phyloP scores from a whole-genome alignment of 2,329 filamentous ascomycete genomes.

The Niveomyces coronatus region DNA sequence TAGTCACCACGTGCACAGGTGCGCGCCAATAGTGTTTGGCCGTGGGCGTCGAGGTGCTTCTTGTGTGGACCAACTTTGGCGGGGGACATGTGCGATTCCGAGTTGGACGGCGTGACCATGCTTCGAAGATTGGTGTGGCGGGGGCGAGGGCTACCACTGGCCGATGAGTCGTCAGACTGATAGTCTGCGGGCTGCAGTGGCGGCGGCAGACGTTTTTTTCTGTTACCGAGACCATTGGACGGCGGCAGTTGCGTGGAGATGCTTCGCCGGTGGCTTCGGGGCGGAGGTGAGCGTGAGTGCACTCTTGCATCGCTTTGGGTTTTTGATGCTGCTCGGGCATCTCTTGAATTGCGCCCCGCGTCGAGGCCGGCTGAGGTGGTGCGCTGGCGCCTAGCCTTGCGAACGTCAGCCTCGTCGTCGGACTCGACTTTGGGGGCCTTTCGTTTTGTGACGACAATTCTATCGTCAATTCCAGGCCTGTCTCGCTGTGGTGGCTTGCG shows the following conservation, averaged over 20 bases:
- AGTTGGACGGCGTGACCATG: constrained; percentile 43
- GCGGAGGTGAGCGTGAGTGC: constrained; percentile 50
- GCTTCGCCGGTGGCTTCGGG: constrained; percentile 50
- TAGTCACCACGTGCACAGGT: constrained; percentile 81
- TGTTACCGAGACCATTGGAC: constrained; percentile 44
- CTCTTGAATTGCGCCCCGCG: constrained; percentile 20
- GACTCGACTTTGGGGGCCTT: constrained; percentile 45
- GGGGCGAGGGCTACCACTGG: constrained; percentile 48
- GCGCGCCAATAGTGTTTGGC: constrained; percentile 80
- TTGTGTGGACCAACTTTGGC: constrained; percentile 64
- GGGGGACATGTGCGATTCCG: constrained; percentile 53
- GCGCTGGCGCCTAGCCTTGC: constrained; percentile 44
- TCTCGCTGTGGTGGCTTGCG: constrained; percentile 36
- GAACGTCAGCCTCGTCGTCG: constrained; percentile 45
- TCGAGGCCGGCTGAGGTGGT: constrained; percentile 35
- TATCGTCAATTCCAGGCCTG: constrained; percentile 37
- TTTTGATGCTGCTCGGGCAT: constrained; percentile 24
- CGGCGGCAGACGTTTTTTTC: constrained; percentile 51
- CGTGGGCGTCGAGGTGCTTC: constrained; percentile 84
- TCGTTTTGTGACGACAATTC: constrained; percentile 38
- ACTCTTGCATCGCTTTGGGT: constrained; percentile 21
- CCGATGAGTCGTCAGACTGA: constrained; percentile 57
- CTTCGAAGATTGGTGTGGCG: constrained; percentile 48
- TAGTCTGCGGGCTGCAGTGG: constrained; percentile 54
- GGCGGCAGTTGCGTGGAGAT: constrained; percentile 52